These are phyloP conservation scores for Przewalskia tangutica DNA, from an alignment of 257 asterid species.

Conservation along the genomic window DNA sequence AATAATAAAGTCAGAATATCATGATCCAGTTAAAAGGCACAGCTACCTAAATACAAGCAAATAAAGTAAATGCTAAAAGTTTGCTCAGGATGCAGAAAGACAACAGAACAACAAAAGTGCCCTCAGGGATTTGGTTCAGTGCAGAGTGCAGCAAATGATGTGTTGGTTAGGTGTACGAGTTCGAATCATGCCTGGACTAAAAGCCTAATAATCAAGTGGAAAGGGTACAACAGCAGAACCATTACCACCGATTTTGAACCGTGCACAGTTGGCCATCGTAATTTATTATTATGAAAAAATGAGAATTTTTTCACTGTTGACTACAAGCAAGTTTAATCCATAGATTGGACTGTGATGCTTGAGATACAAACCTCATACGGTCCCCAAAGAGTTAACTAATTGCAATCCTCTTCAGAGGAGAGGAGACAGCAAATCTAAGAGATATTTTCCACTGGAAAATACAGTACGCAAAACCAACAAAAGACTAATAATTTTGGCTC, in stretches of 20 bases:
- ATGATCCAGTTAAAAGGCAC: background rate
- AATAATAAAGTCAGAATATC: conserved; percentile 10
- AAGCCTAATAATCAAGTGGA: background rate
- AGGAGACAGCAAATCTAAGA: background rate
- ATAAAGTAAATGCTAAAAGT: background rate
- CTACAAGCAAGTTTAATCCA: background rate
- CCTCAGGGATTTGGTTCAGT: background rate
- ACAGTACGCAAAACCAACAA: background rate
- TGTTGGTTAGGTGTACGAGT: background rate
- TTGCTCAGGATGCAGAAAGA: background rate
- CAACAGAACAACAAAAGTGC: background rate
- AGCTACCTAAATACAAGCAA: background rate
- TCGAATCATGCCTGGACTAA: background rate
- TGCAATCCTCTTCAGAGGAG: background rate
- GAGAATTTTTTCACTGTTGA: background rate
- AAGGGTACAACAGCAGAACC: background rate
- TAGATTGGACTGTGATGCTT: background rate
- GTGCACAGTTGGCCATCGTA: background rate
- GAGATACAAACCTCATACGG: no score
- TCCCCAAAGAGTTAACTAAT: background rate
- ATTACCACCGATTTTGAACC: background rate
- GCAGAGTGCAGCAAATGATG: background rate
- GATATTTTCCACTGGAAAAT: background rate
- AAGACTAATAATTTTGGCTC: background rate
- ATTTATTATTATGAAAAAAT: background rate